Evolutionary conservation across 345 rosid genomes (phyloP), one percentile per base, ranked within the genome.

Genomic region (Populus nigra): DNA sequence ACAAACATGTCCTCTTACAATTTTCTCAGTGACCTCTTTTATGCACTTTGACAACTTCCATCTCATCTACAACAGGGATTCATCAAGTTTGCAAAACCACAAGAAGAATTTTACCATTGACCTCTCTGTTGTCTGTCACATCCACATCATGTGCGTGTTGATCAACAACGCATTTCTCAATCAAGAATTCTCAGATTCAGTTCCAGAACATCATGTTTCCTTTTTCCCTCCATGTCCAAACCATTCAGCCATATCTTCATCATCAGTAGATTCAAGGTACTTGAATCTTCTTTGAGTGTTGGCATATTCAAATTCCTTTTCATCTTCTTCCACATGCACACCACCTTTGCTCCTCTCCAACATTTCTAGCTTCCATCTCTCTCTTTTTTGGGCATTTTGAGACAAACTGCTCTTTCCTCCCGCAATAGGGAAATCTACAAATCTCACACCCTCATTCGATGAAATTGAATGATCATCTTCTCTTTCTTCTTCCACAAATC

Each of bases 221-320:
- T 20, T 72, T 55, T 70, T 63, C 73, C 73, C 75, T 66, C 8
- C 73, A 50, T 33, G 69, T 13, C 80, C 85, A 84, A 93, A 93
- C 97, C 97, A 94, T 36, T 86, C 91, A 25, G 87, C 85, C 86
- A 92, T 86, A 78, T 90, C 94, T 77, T 88, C 95, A 71, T 90
- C 93, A 65, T 77, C 87, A 22, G 67, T 72, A 59, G 81, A 73
- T 74, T 88, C 87, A 43, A 82, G 76, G 50, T 79, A 71, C 62
- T 89, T 77, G 16, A 69, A 68, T 69, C 68, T 87, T 76, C 83
- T 71, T 53, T 53, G 83, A 69, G 71, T 77, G 61, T 65, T 73
- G 10, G 66, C 71, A 17, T 80, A 33, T 43, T 61, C 66, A 73
- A 33, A 78, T 43, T 73, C 85, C 0, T 81, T 75, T 1, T 80